These are phyloP conservation scores for Atkinsonella hypoxylon DNA, from an alignment of 2,329 filamentous ascomycete species.

Conservation along the genomic window DNA sequence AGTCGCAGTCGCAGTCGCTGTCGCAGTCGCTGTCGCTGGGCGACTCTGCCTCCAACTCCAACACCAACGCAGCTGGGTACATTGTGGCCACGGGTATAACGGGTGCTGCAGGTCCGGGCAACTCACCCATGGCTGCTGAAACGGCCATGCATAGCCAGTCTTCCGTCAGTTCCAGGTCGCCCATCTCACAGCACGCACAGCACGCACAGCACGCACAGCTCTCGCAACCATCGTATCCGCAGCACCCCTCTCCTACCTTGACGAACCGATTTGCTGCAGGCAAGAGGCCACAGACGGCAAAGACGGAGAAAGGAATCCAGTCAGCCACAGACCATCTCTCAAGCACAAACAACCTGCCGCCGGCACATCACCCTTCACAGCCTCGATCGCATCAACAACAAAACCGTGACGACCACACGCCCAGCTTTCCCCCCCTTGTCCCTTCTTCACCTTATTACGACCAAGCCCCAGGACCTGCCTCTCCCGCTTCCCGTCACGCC, in stretches of 20 bases:
- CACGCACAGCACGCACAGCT: constrained; percentile 6
- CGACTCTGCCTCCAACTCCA: constrained; percentile 23
- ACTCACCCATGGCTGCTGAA: constrained; percentile 4
- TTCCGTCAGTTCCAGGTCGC: constrained; percentile 20
- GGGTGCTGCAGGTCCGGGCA: neutral
- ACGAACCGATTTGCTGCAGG: constrained; percentile 26
- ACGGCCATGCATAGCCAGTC: constrained; percentile 3
- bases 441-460: constrained; percentile 14
- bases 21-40: constrained; percentile 44
- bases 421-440: constrained; percentile 12
- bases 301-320: constrained; percentile 11
- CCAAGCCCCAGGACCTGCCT: constrained; percentile 4
- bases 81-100: neutral
- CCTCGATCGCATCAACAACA: constrained; percentile 14
- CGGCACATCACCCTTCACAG: constrained; percentile 5
- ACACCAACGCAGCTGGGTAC: constrained; percentile 13
- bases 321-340: constrained; percentile 3
- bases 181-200: constrained; percentile 18
- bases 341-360: constrained; percentile 11
- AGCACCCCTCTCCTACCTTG: constrained; percentile 28
- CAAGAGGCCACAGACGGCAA: constrained; percentile 12
- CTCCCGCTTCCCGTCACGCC: constrained; percentile 4
- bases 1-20: constrained; percentile 40
- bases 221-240: constrained; percentile 1
- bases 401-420: constrained; percentile 12